These are phyloP conservation scores for Plectosphaerella plurivora DNA, from an alignment of 2,329 filamentous ascomycete species.

Conservation along the genomic window DNA sequence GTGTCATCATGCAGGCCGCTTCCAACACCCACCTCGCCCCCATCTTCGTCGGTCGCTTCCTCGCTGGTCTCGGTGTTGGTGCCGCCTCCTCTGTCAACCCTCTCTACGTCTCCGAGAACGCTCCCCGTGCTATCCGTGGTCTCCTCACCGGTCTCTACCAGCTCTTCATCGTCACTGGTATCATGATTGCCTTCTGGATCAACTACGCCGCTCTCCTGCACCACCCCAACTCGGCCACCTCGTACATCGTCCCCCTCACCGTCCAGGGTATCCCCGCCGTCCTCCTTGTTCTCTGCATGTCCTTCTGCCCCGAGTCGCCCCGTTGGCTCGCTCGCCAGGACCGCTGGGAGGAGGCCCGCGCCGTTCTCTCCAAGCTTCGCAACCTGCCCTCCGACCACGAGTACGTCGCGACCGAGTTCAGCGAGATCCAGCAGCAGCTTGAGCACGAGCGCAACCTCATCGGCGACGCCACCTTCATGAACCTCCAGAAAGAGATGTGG, in stretches of 20 bases:
- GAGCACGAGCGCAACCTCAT: slow-evolving; percentile 51
- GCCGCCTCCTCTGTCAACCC: slow-evolving; percentile 37
- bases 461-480: slow-evolving; percentile 40
- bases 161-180: slow-evolving; percentile 39
- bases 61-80: slow-evolving; percentile 42
- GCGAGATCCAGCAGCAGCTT: slow-evolving; percentile 49
- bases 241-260: slow-evolving; percentile 46
- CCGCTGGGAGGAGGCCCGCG: slow-evolving; percentile 57
- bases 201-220: slow-evolving; percentile 44
- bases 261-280: slow-evolving; percentile 60
- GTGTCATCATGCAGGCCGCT: slow-evolving; percentile 57
- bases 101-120: slow-evolving; percentile 40
- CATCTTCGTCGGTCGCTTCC: slow-evolving; percentile 59
- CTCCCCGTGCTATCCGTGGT: slow-evolving; percentile 38
- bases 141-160: slow-evolving; percentile 39
- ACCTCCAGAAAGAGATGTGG: slow-evolving; percentile 57
- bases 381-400: slow-evolving; percentile 46
- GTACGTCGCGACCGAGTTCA: slow-evolving; percentile 52
- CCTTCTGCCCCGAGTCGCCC: slow-evolving; percentile 60
- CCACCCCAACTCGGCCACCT: slow-evolving; percentile 13
- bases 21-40: slow-evolving; percentile 50
- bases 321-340: slow-evolving; percentile 62
- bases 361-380: slow-evolving; percentile 50
- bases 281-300: slow-evolving; percentile 55
- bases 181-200: slow-evolving; percentile 41